These are phyloP conservation scores for Zygosaccharomyces sapae DNA, from an alignment of 1,139 yeast genomes.

Conservation along the genomic window DNA sequence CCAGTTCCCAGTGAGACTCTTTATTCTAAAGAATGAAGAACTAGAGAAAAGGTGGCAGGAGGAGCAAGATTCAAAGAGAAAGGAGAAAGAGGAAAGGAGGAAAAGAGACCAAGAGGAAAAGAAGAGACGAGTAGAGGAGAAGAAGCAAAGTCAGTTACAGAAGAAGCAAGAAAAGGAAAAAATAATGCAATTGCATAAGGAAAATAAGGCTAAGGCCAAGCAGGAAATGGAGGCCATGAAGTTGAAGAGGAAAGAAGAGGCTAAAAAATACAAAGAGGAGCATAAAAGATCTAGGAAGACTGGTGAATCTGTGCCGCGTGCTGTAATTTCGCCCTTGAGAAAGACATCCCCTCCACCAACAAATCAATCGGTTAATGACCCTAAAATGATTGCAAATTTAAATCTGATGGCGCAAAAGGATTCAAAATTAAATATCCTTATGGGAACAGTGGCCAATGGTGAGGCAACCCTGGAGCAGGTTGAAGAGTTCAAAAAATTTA, in stretches of 20 bases:
- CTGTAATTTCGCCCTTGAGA: constrained; percentile 9
- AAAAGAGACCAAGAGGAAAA: constrained; percentile 39
- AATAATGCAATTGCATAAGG: constrained; percentile 19
- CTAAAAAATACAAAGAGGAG: constrained; percentile 20
- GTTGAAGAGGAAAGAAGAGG: constrained; percentile 23
- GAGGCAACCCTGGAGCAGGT: constrained; percentile 68
- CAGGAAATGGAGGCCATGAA: constrained; percentile 22
- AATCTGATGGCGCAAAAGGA: constrained; percentile 78
- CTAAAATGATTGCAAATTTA: constrained; percentile 75
- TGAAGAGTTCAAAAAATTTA: constrained; percentile 71
- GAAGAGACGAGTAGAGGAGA: constrained; percentile 31
- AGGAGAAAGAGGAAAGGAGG: constrained; percentile 38
- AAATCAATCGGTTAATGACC: constrained; percentile 48
- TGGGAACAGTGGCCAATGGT: constrained; percentile 84
- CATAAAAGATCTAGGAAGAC: constrained; percentile 17
- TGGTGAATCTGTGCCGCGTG: constrained; percentile 8
- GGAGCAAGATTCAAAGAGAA: constrained; percentile 38
- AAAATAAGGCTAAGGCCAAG: constrained; percentile 24
- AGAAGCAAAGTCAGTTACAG: constrained; percentile 27
- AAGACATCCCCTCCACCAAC: constrained; percentile 12
- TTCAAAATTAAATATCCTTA: constrained; percentile 57
- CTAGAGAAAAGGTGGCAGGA: constrained; percentile 40
- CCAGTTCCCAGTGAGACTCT: constrained; percentile 66
- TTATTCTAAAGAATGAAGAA: constrained; percentile 73
- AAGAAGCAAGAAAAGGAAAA: constrained; percentile 34